Base-by-base conservation (phyloP, 768 basidiomycete genomes). In the Tylopilus plumbeoviolaceoides region DNA sequence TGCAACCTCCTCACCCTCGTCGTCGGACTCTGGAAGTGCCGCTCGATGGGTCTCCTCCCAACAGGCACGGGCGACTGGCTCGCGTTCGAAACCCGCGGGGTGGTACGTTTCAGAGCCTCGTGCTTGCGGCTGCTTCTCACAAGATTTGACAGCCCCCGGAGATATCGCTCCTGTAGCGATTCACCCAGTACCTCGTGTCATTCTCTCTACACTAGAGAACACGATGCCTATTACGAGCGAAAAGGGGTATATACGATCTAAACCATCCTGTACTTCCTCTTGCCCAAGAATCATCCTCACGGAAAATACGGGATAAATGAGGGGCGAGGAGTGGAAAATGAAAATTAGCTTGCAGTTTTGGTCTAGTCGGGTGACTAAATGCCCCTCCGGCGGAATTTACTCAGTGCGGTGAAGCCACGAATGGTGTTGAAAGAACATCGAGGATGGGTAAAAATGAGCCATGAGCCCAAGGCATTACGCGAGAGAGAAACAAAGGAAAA, bases 11-110 rank as follows among this genome's bases (percentile, higher is more conserved):
- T 87, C 50, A 95, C 92, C 0, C 77, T 97, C 17, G 82, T 75
- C 6, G 83, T 97, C 27, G 94, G 94, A 0, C 69, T 97, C 25
- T 98, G 89, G 87, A 98, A 98, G 70, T 95, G 93, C 70, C 83
- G 84, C 30, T 81, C 86, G 0, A 94, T 98, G 92, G 94, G 94
- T 0, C 74, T 98, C 48, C 71, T 98, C 17, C 94, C 94, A 0
- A 87, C 84, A 1, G 92, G 95, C 1, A 90, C 92, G 0, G 92
- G 88, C 2, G 95, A 98, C 71, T 98, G 94, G 92, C 73, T 95
- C 47, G 92, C 91, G 14, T 98, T 98, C 59, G 94, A 95, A 73
- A 86, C 83, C 2, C 75, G 94, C 60, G 84, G 83, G 33, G 48
- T 68, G 63, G 89, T 93, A 21, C 47, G 66, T 55, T 7, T 15